Conservation (phyloP, 1,284 basidiomycete species). For the Melampsora larici-populina region DNA sequence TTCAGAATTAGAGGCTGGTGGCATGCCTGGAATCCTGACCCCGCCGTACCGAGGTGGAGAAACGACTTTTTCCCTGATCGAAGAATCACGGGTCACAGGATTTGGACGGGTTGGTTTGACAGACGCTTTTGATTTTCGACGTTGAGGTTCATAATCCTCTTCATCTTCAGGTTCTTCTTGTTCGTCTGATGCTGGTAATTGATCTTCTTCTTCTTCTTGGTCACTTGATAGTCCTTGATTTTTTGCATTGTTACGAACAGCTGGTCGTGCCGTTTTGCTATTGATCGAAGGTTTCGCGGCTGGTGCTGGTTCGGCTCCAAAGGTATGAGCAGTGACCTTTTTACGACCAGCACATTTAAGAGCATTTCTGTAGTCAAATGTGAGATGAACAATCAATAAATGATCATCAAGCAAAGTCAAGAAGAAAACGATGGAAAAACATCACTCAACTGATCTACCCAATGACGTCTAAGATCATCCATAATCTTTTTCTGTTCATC, state of each 20-base stretch:
- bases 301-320: slow-evolving; percentile 26
- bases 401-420: background rate
- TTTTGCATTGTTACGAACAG: background rate
- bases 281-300: slow-evolving; percentile 32
- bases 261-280: background rate
- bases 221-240: background rate
- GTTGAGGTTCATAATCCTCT: slow-evolving; percentile 22
- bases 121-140: slow-evolving; percentile 14
- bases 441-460: slow-evolving; percentile 34
- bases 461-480: slow-evolving; percentile 47
- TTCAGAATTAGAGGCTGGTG: slow-evolving; percentile 10
- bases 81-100: slow-evolving; percentile 7
- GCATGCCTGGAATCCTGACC: slow-evolving; percentile 39
- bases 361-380: slow-evolving; percentile 11
- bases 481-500: slow-evolving; percentile 47
- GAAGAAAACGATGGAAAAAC: background rate
- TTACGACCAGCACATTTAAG: slow-evolving; percentile 19
- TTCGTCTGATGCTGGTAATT: slow-evolving; percentile 4
- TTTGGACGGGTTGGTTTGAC: background rate
- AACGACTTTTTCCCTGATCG: background rate
- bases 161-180: slow-evolving; percentile 3
- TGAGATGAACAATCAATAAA: background rate
- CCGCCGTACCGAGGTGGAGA: slow-evolving; percentile 20
- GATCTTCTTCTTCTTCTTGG: slow-evolving; percentile 14
- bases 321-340: slow-evolving; percentile 38